Evolutionary conservation across 2,329 filamentous ascomycete species (phyloP).

Genomic region (Alternaria rosae): DNA sequence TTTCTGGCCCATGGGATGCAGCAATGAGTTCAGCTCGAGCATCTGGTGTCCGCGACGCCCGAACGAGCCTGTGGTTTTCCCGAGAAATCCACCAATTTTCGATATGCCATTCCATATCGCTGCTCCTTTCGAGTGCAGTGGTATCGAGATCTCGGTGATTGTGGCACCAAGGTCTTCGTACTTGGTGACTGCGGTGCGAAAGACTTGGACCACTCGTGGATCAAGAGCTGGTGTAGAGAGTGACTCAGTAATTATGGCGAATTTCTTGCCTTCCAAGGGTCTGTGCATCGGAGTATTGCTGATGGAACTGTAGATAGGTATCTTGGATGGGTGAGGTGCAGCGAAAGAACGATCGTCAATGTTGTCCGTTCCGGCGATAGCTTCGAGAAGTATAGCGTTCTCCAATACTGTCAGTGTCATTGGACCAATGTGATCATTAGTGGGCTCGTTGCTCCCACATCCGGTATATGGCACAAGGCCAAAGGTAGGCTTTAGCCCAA

Average conservation of each 20-base stretch:
- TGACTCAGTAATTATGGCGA: conserved; percentile 44
- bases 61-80: conserved; percentile 48
- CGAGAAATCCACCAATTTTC: conserved; percentile 55
- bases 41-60: conserved; percentile 60
- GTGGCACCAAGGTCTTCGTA: conserved; percentile 58
- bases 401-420: conserved; percentile 56
- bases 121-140: conserved; percentile 57
- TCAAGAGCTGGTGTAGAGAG: conserved; percentile 45
- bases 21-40: conserved; percentile 59
- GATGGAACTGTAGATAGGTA: conserved; percentile 41
- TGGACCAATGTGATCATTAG: conserved; percentile 60
- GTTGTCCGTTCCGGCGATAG: conserved; percentile 59
- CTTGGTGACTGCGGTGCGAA: conserved; percentile 53
- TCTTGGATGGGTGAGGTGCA: conserved; percentile 33
- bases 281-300: conserved; percentile 12
- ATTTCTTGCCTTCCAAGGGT: conserved; percentile 35
- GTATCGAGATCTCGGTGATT: conserved; percentile 61
- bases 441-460: conserved; percentile 57
- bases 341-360: conserved; percentile 54
- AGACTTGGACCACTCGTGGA: conserved; percentile 51
- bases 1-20: conserved; percentile 57
- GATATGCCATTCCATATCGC: conserved; percentile 59
- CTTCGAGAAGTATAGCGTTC: conserved; percentile 53
- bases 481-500: conserved; percentile 62
- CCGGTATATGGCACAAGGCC: conserved; percentile 63